Evolutionary conservation across 257 asterid species (phyloP), one percentile per base, ranked within the genome.

Genomic region (Nicotiana attenuata): DNA sequence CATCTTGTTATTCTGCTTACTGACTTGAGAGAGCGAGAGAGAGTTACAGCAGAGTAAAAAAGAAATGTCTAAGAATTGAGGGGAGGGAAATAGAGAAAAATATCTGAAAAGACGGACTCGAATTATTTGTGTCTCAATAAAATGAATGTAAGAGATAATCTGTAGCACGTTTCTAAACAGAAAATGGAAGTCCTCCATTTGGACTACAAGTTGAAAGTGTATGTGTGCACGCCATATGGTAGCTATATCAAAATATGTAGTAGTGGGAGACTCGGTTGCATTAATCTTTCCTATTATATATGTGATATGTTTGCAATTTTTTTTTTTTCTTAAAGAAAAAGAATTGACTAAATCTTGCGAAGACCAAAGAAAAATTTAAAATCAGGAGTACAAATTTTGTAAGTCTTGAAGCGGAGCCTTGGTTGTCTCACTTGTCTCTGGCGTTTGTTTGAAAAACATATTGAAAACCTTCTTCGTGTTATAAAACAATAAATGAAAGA

Each of bases 151-250:
- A 24, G 9, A 73, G 24, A 47, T 50, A 19, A 47, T 73, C 16
- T 73, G 45, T 73, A 14, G 41, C 79, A 73, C 19, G 79, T 24
- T 50, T 14, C 26, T 50, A 38, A 73, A 73, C 52, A 1, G 79
- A 10, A 73, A 14, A 73, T 47, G 24, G 59, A 2, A 47, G 78
- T 47, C 38, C 47, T 22, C 24, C 50, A 20, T 13, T 10, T 13
- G 61, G 45, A 50, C 45, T 75, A 50, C 26, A 75, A 50, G 16
- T 73, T 47, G 24, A 75, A 50, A 50, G 13, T 15, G 26, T 24
- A 75, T 75, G 80, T 75, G 15, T 75, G 80, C 80, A 50, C 64
- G 17, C 63, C 80, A 50, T 75, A 73, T 47, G 3, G 10, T 50
- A 10, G n/a, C 47, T 41, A 9, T 41, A 41, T 41, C 10, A 9